These are phyloP conservation scores for Skeletonema tropicum DNA, from an alignment of 108 stramenopile genomes.

Conservation along the genomic window DNA sequence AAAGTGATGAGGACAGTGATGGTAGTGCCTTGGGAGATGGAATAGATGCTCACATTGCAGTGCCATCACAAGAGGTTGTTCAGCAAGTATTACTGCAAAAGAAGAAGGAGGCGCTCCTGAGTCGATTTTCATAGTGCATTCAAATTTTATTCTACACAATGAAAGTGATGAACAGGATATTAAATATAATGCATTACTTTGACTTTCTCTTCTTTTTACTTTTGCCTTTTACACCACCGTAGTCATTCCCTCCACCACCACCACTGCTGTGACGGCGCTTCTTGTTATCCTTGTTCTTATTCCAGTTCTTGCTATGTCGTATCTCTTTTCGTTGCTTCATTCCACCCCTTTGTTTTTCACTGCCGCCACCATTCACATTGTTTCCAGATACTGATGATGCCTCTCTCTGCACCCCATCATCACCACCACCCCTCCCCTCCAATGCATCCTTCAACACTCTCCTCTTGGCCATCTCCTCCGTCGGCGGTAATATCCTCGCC, in stretches of 20 bases:
- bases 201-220: slow-evolving; percentile 1
- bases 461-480: slow-evolving; percentile 71
- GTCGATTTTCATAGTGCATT: slow-evolving; percentile 43
- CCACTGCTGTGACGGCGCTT: background rate
- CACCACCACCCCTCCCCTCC: background rate
- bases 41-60: slow-evolving; percentile 40
- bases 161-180: too few species aligned
- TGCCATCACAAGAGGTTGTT: slow-evolving; percentile 75
- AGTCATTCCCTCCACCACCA: background rate
- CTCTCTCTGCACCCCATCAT: background rate
- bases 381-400: background rate
- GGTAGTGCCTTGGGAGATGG: slow-evolving; percentile 35
- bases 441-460: slow-evolving; percentile 23
- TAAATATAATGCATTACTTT: background rate
- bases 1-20: slow-evolving; percentile 41
- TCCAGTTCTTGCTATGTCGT: background rate
- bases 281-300: background rate
- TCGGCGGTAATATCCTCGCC: slow-evolving; percentile 70
- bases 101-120: slow-evolving; percentile 82
- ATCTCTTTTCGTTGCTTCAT: background rate
- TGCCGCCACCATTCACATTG: background rate
- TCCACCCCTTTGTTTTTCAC: background rate
- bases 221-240: background rate
- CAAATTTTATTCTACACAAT: background rate
- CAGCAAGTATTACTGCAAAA: slow-evolving; percentile 60